Conservation (phyloP, 306 rosid species). For the Senna siamea region DNA sequence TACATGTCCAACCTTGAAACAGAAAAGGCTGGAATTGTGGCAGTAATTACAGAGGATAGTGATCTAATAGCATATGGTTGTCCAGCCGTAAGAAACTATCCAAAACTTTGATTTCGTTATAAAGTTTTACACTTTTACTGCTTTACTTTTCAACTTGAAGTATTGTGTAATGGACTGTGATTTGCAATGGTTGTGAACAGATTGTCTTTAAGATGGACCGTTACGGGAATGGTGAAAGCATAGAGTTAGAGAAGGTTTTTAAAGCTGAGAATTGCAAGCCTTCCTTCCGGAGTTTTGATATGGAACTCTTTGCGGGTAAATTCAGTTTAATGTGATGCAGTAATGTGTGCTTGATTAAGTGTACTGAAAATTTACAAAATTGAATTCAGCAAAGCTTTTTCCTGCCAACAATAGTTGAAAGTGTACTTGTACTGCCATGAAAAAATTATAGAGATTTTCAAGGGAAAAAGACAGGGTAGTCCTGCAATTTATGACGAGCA, state of each 20-base stretch:
- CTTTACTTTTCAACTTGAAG: constrained; percentile 27
- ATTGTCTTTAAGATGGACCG: constrained; percentile 90
- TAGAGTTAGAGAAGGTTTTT: constrained; percentile 66
- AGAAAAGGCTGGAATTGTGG: constrained; percentile 70
- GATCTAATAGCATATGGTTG: constrained; percentile 84
- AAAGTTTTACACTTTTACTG: constrained; percentile 41
- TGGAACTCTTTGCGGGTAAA: constrained; percentile 70
- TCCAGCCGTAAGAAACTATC: constrained; percentile 80
- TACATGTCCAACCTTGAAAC: constrained; percentile 64
- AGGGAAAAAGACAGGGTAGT: background rate
- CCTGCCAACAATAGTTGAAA: background rate
- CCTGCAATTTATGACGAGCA: constrained; percentile 9
- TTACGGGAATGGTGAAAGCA: constrained; percentile 77
- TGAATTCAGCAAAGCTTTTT: constrained; percentile 17
- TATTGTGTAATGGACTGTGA: constrained; percentile 38
- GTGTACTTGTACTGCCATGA: constrained; percentile 8
- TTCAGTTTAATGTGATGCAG: constrained; percentile 37
- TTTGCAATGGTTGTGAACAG: constrained; percentile 52
- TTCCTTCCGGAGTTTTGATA: constrained; percentile 69
- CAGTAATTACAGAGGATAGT: constrained; percentile 78
- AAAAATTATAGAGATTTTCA: constrained; percentile 2
- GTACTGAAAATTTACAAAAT: constrained; percentile 6
- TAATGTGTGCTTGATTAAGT: constrained; percentile 15
- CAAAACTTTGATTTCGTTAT: constrained; percentile 44
- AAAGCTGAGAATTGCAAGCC: constrained; percentile 57